Evolutionary conservation across 306 rosid species (phyloP).

Genomic region (Trifolium dubium): DNA sequence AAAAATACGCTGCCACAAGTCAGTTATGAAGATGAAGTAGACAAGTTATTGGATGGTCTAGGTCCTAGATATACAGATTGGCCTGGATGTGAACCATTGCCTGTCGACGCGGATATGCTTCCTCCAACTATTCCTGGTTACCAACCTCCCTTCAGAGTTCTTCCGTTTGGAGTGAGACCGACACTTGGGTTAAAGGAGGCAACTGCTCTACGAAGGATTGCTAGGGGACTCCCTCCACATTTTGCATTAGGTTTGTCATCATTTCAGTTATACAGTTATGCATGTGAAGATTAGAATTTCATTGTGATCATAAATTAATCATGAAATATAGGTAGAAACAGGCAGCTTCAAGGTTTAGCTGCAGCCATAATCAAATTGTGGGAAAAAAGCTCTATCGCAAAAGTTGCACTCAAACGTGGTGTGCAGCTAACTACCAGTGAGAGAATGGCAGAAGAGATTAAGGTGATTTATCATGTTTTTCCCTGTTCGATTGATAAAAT

Average conservation of each 20-base stretch:
- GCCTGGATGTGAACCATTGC: constrained; percentile 90
- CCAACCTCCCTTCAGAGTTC: constrained; percentile 90
- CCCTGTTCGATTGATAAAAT: constrained; percentile 22
- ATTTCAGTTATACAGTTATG: constrained; percentile 35
- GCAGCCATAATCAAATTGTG: constrained; percentile 80
- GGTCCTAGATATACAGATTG: constrained; percentile 93
- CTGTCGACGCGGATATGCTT: constrained; percentile 92
- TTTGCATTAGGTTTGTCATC: constrained; percentile 78
- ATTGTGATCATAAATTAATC: constrained; percentile 37
- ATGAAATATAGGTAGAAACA: constrained; percentile 73
- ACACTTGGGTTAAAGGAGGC: constrained; percentile 79
- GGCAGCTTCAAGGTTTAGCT: constrained; percentile 95
- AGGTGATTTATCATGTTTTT: constrained; percentile 60
- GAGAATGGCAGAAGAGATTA: constrained; percentile 97
- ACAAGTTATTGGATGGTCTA: constrained; percentile 68
- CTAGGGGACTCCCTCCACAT: constrained; percentile 97
- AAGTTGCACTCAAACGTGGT: constrained; percentile 96
- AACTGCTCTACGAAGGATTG: constrained; percentile 79
- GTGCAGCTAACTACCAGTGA: constrained; percentile 96
- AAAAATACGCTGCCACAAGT: constrained; percentile 49
- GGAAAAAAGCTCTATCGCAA: constrained; percentile 88
- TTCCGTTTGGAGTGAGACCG: constrained; percentile 87
- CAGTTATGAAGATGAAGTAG: constrained; percentile 84
- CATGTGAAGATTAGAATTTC: constrained; percentile 30
- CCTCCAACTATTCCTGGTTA: constrained; percentile 75